A percentile compares a stretch with the other conserved stretches of the same genome.
Evolutionary conservation across 2,329 filamentous ascomycete genomes (phyloP).

Genomic region (Colletotrichum incanum): DNA sequence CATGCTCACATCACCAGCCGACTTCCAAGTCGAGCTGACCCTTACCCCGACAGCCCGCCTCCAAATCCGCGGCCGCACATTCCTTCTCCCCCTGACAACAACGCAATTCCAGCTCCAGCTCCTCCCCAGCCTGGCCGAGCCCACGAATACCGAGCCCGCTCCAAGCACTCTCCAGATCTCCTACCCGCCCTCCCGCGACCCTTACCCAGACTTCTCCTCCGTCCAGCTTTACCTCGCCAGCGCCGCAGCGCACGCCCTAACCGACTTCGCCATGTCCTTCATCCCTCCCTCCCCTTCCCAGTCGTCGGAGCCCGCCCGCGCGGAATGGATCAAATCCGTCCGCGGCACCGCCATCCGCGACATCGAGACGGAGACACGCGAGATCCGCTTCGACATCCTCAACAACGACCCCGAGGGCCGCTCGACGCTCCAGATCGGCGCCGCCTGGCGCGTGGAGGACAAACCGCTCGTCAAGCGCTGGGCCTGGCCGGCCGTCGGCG

Average conservation of each 20-base stretch:
- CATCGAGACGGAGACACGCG: conserved; percentile 47
- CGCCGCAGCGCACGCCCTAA: conserved; percentile 59
- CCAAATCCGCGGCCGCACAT: conserved; percentile 62
- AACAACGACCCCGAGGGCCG: conserved; percentile 42
- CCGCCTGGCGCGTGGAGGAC: conserved; percentile 40
- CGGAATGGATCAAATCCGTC: conserved; percentile 50
- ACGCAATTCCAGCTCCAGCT: conserved; percentile 61
- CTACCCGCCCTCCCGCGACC: conserved; percentile 62
- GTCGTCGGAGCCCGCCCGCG: conserved; percentile 17
- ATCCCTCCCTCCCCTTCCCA: conserved; percentile 17
- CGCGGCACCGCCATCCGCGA: conserved; percentile 53
- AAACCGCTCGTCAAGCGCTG: conserved; percentile 47
- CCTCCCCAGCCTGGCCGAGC: conserved; percentile 51
- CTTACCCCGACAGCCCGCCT: conserved; percentile 62
- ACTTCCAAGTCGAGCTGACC: conserved; percentile 60
- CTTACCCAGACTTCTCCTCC: conserved; percentile 61
- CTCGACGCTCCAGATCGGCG: conserved; percentile 46
- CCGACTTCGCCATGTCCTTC: conserved; percentile 52
- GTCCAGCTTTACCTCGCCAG: conserved; percentile 63
- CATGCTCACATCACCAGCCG: conserved; percentile 59
- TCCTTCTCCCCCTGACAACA: conserved; percentile 60
- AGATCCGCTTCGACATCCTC: conserved; percentile 53
- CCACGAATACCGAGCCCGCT: conserved; percentile 44
- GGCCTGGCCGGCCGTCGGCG: conserved; percentile 49
- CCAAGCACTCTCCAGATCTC: conserved; percentile 53